Conservation (phyloP, 306 rosid genomes). For the Trifolium subterraneum region DNA sequence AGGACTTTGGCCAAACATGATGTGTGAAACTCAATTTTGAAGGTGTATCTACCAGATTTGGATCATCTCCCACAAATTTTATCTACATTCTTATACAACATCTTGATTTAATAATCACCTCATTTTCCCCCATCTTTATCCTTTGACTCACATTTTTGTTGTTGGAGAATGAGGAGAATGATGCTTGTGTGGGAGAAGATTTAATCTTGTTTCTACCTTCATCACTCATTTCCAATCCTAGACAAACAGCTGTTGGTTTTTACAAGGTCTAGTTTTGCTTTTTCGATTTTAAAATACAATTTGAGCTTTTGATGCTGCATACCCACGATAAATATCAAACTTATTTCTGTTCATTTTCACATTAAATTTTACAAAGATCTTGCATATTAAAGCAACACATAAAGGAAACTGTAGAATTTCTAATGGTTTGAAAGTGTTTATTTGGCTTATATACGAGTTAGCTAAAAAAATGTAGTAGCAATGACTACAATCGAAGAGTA, state of each 20-base stretch:
- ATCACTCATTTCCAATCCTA: neutral
- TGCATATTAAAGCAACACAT: no score
- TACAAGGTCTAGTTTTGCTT: neutral
- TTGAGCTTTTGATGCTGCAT: neutral
- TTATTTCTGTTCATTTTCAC: neutral
- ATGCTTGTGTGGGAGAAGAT: neutral
- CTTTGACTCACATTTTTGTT: neutral
- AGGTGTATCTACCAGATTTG: neutral
- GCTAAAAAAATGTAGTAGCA: neutral
- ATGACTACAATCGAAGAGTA: neutral
- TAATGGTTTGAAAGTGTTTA: neutral
- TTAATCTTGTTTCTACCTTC: neutral
- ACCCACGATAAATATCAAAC: conserved; percentile 9
- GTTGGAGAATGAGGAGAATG: neutral
- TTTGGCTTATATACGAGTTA: neutral
- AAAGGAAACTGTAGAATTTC: no score
- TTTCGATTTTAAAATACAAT: conserved; percentile 14
- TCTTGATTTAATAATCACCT: neutral
- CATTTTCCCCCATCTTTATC: neutral
- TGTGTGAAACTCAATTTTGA: no score
- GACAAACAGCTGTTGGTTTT: neutral
- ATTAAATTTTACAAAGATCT: neutral
- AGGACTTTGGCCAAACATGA: neutral
- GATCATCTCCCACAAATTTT: neutral
- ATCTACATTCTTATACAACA: neutral